These are phyloP conservation scores for Russula olivacea DNA, from an alignment of 768 basidiomycete species.

Conservation along the genomic window DNA sequence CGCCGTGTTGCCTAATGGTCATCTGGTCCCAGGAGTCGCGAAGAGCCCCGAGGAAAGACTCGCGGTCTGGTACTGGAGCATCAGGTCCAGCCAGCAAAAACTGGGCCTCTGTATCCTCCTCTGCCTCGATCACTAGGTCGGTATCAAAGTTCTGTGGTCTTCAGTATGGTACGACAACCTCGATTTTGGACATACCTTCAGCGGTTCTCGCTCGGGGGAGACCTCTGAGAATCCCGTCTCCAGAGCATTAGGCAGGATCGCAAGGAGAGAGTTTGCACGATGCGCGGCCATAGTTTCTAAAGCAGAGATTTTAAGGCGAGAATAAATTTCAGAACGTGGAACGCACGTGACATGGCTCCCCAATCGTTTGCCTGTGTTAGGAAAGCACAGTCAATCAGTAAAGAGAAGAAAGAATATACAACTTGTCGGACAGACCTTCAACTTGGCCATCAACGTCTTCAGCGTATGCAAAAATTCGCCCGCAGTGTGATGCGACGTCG, in stretches of 20 bases:
- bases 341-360: slow-evolving; percentile 57
- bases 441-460: slow-evolving; percentile 62
- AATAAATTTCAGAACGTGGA: neutral
- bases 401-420: too few relatives aligned
- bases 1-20: slow-evolving; percentile 31
- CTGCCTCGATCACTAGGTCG: slow-evolving; percentile 36
- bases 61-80: slow-evolving; percentile 26
- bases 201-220: slow-evolving; percentile 41
- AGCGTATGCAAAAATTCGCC: slow-evolving; percentile 52
- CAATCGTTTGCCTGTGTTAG: slow-evolving; percentile 54
- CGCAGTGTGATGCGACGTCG: slow-evolving; percentile 44
- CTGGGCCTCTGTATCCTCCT: slow-evolving; percentile 36
- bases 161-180: neutral
- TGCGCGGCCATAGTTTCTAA: slow-evolving; percentile 48
- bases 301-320: neutral
- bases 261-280: slow-evolving; percentile 37
- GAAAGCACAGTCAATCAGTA: neutral
- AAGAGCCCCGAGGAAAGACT: slow-evolving; percentile 27
- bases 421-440: slow-evolving; percentile 40
- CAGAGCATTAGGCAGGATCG: slow-evolving; percentile 43
- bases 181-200: slow-evolving; percentile 39
- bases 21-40: slow-evolving; percentile 33
- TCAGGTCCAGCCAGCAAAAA: slow-evolving; percentile 32
- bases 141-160: slow-evolving; percentile 47
- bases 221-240: slow-evolving; percentile 43